Base-by-base conservation (phyloP, 2,329 filamentous ascomycete genomes). In the Colletotrichum spaethianum region DNA sequence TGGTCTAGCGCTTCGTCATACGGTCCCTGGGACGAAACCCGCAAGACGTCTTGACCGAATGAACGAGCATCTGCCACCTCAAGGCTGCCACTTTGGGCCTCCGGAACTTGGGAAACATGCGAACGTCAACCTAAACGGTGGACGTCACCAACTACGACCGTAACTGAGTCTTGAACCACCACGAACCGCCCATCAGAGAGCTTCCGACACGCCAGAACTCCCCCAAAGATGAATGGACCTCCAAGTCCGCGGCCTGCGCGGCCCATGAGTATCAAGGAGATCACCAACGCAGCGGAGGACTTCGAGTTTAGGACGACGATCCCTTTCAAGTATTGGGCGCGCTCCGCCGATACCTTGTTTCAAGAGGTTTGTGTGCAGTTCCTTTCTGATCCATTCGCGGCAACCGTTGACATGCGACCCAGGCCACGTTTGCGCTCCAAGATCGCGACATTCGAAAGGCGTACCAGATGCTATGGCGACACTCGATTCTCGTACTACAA, bases 391-490 rank as follows among this genome's bases (percentile, higher is more conserved):
- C 50, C 50, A 20, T 53, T 18, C 16, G 33, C 53, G 18, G 28
- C 36, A 14, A 42, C 9, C 23, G 48, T 60, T 62, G 38, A 59
- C 23, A n/a, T 40, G 36, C 50, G 67, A 42, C 66, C 16, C 78
- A 98, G 94, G 95, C 94, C 26, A 88, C 90, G 63, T 94, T 96
- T 76, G 98, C 98, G 79, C 89, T 96, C 77, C 89, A 89, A 52
- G 96, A 98, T 82, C 92, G 93, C 77, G 95, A 98, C 82, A 91
- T 94, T 75, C 91, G 95, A 77, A 93, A 96, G 79, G 94, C 96
- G 5, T 99, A 97, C 81, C 89, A 98, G 66, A 91, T 98, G 71
- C 89, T 97, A n/a, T 94, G 96, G 80, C 92, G 96, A 76, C 95
- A 97, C 83, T 94, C 94, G 12, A 88, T 92, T 64, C 90, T 99